Evolutionary conservation across 1,284 basidiomycete genomes (phyloP).

Genomic region (Papiliotrema laurentii): DNA sequence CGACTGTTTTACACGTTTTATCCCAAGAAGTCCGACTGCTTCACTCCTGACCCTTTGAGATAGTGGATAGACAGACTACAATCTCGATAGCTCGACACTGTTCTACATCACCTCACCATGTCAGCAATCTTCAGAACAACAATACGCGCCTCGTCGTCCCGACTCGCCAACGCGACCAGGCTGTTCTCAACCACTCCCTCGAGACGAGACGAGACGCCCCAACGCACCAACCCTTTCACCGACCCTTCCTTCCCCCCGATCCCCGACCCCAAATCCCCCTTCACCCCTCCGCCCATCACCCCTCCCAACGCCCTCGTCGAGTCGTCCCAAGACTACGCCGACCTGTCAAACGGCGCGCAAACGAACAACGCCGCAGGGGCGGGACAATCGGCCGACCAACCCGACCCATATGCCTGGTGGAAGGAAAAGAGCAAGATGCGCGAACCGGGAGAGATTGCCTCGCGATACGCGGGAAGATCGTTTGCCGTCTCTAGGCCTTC

Average conservation of each 20-base stretch:
- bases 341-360: background rate
- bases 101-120: background rate
- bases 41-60: too few species aligned
- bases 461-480: too few species aligned
- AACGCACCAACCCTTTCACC: background rate
- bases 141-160: background rate
- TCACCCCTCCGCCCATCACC: too few species aligned
- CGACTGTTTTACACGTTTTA: too few species aligned
- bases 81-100: too few species aligned
- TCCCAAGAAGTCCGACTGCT: too few species aligned
- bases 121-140: background rate
- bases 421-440: background rate
- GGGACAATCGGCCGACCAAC: too few species aligned
- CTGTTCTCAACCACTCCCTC: background rate
- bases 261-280: too few species aligned
- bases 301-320: too few species aligned
- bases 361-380: too few species aligned
- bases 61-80: too few species aligned
- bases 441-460: too few species aligned
- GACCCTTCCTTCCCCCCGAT: background rate
- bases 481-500: background rate
- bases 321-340: background rate
- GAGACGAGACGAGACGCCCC: background rate
- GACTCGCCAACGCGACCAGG: background rate
- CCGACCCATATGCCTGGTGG: slow-evolving; percentile 5